Evolutionary conservation across 2,329 filamentous ascomycete species (phyloP), one percentile per base, ranked within the genome.

Genomic region (Colletotrichum scovillei): DNA sequence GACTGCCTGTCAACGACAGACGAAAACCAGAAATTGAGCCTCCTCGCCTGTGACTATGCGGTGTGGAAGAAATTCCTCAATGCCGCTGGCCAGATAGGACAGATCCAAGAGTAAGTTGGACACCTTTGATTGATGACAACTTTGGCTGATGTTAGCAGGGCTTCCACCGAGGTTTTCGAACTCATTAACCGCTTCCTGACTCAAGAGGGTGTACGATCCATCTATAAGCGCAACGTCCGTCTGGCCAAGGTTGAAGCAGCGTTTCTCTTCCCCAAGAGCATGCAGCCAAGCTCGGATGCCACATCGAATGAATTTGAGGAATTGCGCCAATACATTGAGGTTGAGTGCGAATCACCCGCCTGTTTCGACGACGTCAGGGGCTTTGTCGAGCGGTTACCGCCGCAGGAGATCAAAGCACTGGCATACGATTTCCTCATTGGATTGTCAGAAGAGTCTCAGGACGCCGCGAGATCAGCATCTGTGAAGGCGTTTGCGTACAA

Each of bases 311-410:
- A 70, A n/a, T 65, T 65, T 4, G 55, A 68, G 19, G 81, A 83
- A 38, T 72, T 88, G 12, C 69, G 82, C 14, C 76, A 78, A 14
- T 84, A 84, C 57, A 77, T 86, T 24, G 74, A 81, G 2, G 78
- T 81, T 42, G 80, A 85, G 66, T 79, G 78, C n/a, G 74, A 74
- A 0, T 82, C 80, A n/a, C 78, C 81, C 5, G 80, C 82, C 7
- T 86, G 82, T 68, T 89, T 89, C 67, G 83, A 85, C 42, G 87
- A 88, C 62, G 76, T 88, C 53, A 88, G 85, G 72, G 74, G 75
- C 1, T 88, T 86, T 67, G 79, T 86, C 3, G 82, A 86, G 53
- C 78, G 80, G 24, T 81, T 91, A 0, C 81, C 78, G 1, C 79
- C 82, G 2, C 76, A 80, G 0, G 86, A 88, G 7, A 76, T 85